Conservation (phyloP, 331 rosid species). For the Stylosanthes scabra region DNA sequence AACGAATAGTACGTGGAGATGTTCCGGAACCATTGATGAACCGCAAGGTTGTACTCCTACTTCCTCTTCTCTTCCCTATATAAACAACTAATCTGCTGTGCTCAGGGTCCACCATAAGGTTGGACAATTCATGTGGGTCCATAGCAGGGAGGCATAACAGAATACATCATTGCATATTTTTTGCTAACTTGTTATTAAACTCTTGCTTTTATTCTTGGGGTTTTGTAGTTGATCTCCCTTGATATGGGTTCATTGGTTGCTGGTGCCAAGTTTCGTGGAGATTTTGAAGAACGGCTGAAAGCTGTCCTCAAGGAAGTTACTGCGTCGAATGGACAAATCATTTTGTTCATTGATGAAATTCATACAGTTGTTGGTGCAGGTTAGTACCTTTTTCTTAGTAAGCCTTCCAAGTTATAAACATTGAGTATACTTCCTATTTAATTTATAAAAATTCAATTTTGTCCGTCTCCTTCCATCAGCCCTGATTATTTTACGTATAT, state of each 20-base stretch:
- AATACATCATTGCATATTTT: not conserved
- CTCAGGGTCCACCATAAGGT: not conserved
- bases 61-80: slow-evolving; percentile 24
- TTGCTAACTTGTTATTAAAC: slow-evolving; percentile 11
- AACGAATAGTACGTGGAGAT: slow-evolving; percentile 95
- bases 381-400: slow-evolving; percentile 42
- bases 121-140: not conserved
- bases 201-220: slow-evolving; percentile 15
- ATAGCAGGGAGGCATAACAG: not conserved
- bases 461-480: not conserved
- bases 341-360: slow-evolving; percentile 96
- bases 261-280: slow-evolving; percentile 97
- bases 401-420: not conserved
- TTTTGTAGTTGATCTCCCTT: slow-evolving; percentile 80
- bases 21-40: slow-evolving; percentile 98
- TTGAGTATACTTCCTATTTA: slow-evolving; percentile 1
- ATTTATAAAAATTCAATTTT: slow-evolving; percentile 8
- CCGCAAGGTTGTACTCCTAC: slow-evolving; percentile 64
- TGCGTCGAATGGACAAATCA: slow-evolving; percentile 90
- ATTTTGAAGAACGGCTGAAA: slow-evolving; percentile 96
- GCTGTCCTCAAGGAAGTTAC: slow-evolving; percentile 97
- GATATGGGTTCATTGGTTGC: slow-evolving; percentile 98
- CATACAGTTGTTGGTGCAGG: slow-evolving; percentile 99
- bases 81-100: slow-evolving; percentile 21
- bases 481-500: slow-evolving; percentile 1